Conservation (phyloP, 345 rosid species). For the Anastatica hierochuntica region DNA sequence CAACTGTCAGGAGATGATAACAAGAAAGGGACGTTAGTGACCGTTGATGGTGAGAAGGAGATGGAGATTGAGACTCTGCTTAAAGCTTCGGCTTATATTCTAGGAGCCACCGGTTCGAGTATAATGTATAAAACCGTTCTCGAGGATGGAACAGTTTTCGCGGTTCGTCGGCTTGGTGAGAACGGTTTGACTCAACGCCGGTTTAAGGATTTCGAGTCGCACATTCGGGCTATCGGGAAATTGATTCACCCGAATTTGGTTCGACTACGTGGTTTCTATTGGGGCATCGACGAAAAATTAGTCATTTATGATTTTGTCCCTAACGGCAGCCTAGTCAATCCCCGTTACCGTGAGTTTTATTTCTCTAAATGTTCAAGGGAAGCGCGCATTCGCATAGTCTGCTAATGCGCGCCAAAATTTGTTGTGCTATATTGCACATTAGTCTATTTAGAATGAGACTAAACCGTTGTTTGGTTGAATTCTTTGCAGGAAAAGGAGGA, state of each 20-base stretch:
- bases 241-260: constrained; percentile 84
- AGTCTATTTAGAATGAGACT: not conserved
- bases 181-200: constrained; percentile 44
- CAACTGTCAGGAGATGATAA: constrained; percentile 24
- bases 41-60: constrained; percentile 53
- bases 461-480: not conserved
- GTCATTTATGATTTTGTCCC: constrained; percentile 70
- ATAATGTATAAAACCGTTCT: constrained; percentile 89
- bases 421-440: too few relatives aligned
- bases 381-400: constrained; percentile 10
- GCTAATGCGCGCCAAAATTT: constrained; percentile 7
- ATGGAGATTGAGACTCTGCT: constrained; percentile 73
- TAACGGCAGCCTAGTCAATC: constrained; percentile 68
- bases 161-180: constrained; percentile 75
- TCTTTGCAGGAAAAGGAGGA: constrained; percentile 55
- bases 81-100: constrained; percentile 69
- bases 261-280: constrained; percentile 68
- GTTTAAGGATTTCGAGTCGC: constrained; percentile 70
- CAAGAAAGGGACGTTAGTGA: constrained; percentile 56
- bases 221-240: constrained; percentile 65
- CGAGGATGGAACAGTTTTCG: constrained; percentile 62
- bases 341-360: constrained; percentile 67
- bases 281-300: constrained; percentile 66
- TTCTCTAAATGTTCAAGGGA: not conserved
- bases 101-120: constrained; percentile 86